A percentile compares a stretch with the other conserved stretches of the same genome.
Evolutionary conservation across 2,329 filamentous ascomycete genomes (phyloP).

Genomic region (Aspergillus nomiae): DNA sequence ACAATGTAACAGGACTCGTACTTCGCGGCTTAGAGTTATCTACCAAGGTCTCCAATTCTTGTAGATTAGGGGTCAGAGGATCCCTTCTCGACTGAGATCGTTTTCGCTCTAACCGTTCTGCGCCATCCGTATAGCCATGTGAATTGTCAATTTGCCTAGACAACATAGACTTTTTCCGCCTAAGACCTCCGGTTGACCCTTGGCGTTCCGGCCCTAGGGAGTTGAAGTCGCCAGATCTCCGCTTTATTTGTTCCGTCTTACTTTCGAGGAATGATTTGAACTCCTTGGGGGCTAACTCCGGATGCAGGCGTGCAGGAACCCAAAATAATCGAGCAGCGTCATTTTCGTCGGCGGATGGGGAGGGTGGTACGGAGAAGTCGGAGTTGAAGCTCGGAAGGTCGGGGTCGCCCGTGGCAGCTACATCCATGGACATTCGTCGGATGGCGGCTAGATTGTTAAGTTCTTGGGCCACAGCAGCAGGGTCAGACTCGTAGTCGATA

Average conservation of each 20-base stretch:
- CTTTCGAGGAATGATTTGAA: conserved; percentile 97
- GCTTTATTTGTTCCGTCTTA: conserved; percentile 83
- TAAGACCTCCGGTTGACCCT: conserved; percentile 61
- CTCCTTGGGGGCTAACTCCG: conserved; percentile 90
- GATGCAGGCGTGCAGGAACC: conserved; percentile 93
- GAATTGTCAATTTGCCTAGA: conserved; percentile 85
- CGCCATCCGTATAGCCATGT: conserved; percentile 76
- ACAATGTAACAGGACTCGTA: conserved; percentile 65
- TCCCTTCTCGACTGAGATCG: conserved; percentile 62
- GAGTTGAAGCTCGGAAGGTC: conserved; percentile 48
- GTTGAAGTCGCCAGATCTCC: conserved; percentile 73
- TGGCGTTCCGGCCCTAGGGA: conserved; percentile 57
- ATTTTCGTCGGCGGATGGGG: conserved; percentile 67
- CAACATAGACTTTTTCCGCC: conserved; percentile 92
- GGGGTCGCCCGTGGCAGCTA: conserved; percentile 65
- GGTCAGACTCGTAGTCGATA: conserved; percentile 85
- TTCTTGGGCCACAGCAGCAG: conserved; percentile 87
- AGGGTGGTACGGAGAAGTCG: conserved; percentile 46
- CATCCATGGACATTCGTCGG: conserved; percentile 92
- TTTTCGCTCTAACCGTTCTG: conserved; percentile 75
- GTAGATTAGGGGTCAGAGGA: conserved; percentile 64
- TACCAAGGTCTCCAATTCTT: conserved; percentile 76
- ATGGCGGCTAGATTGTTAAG: conserved; percentile 89
- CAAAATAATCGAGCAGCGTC: conserved; percentile 88
- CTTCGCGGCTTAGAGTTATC: conserved; percentile 72